Percentiles rank a stretch among this genome's conserved stretches.
These are phyloP conservation scores for Scheffersomyces parashehatae DNA, from an alignment of 1,139 yeast species.

Conservation along the genomic window DNA sequence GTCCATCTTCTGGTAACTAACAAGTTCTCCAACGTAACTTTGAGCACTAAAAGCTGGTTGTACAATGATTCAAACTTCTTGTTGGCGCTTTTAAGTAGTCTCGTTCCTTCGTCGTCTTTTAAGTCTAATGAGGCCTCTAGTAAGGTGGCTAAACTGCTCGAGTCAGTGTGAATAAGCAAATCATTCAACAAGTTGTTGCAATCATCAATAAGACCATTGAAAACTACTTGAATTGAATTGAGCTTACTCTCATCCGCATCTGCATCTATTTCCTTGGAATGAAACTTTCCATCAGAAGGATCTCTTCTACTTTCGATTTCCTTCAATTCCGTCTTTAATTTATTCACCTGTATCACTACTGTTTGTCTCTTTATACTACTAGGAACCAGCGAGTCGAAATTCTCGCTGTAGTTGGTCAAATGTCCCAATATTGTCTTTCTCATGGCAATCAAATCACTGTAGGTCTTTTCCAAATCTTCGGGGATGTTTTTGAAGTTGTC, in stretches of 20 bases:
- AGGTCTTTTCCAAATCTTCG: slow-evolving; percentile 49
- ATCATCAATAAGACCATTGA: slow-evolving; percentile 77
- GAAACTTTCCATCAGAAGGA: slow-evolving; percentile 33
- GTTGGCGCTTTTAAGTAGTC: slow-evolving; percentile 3
- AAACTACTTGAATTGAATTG: slow-evolving; percentile 52
- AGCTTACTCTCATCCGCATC: slow-evolving; percentile 19
- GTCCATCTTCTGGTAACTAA: slow-evolving; percentile 96
- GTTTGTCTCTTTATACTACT: background rate
- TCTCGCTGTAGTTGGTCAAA: slow-evolving; percentile 24
- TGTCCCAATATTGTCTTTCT: slow-evolving; percentile 36
- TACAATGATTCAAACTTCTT: slow-evolving; percentile 27
- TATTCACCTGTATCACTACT: slow-evolving; percentile 11
- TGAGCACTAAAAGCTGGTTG: slow-evolving; percentile 55
- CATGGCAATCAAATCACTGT: slow-evolving; percentile 46
- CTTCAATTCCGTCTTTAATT: slow-evolving; percentile 27
- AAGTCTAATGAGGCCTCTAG: slow-evolving; percentile 25
- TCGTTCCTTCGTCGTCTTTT: slow-evolving; percentile 14
- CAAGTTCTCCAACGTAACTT: slow-evolving; percentile 74
- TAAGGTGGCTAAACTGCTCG: slow-evolving; percentile 25
- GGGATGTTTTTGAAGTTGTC: slow-evolving; percentile 58
- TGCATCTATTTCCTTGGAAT: slow-evolving; percentile 16
- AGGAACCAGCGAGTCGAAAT: background rate
- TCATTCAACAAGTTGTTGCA: slow-evolving; percentile 76
- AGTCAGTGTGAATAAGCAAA: slow-evolving; percentile 57
- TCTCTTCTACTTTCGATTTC: slow-evolving; percentile 35